These are phyloP conservation scores for Aspergillus ellipticus DNA, from an alignment of 495 filamentous ascomycete genomes.

Conservation along the genomic window DNA sequence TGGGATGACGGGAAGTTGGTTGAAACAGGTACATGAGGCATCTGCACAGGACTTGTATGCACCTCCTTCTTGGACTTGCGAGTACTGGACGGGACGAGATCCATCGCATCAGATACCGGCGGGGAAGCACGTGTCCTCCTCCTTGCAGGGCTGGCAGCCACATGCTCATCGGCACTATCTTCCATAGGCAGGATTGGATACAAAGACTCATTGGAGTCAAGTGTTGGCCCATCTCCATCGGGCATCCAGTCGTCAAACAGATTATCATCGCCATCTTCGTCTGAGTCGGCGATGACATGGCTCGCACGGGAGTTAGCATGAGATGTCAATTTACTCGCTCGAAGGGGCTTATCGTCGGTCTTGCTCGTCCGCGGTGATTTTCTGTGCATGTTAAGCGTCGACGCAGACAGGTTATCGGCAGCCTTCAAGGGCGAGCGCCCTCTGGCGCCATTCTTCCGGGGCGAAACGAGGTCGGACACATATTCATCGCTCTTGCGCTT, in stretches of 20 bases:
- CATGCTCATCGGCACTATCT: slow-evolving; percentile 2
- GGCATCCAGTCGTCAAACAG: slow-evolving; percentile 22
- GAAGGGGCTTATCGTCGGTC: slow-evolving; percentile 2
- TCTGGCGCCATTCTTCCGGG: slow-evolving; percentile 26
- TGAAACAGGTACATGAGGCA: slow-evolving; percentile 15
- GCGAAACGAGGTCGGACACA: slow-evolving; percentile 43
- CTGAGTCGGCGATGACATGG: slow-evolving; percentile 41
- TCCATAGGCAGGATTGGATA: slow-evolving; percentile 31
- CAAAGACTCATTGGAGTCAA: slow-evolving; percentile 19
- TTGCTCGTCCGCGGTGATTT: neutral
- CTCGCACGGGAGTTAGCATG: slow-evolving; percentile 10
- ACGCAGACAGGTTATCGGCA: neutral
- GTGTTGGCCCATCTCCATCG: slow-evolving; percentile 15
- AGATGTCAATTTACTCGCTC: neutral
- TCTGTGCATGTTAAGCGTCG: neutral
- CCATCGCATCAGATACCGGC: slow-evolving; percentile 2
- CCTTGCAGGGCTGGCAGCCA: neutral
- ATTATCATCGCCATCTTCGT: slow-evolving; percentile 35
- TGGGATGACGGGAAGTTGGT: slow-evolving; percentile 19
- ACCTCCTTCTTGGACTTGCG: slow-evolving; percentile 2
- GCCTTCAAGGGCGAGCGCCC: slow-evolving; percentile 17
- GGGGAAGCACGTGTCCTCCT: slow-evolving; percentile 1
- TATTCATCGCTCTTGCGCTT: slow-evolving; percentile 76
- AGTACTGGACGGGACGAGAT: slow-evolving; percentile 4
- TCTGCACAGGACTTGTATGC: slow-evolving; percentile 5